Percentiles rank a stretch among this genome's conserved stretches.
Conservation (phyloP, 352 stramenopile genomes). For the Pythium myriotylum region DNA sequence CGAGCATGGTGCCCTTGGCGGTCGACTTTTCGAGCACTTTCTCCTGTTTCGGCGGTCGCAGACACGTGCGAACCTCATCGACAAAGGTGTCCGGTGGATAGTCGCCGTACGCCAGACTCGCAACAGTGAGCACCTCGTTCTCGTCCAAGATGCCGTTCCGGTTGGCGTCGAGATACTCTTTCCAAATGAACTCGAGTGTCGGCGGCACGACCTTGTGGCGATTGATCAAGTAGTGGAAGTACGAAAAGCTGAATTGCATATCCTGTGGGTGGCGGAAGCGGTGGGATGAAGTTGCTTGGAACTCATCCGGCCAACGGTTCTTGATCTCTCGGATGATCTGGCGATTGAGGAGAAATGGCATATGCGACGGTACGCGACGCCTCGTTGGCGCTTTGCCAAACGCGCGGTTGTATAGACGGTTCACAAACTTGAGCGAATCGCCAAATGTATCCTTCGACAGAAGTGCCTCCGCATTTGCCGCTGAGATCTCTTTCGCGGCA, state of each 20-base stretch:
- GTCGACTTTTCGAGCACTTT: slow-evolving; percentile 70
- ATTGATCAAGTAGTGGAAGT: slow-evolving; percentile 95
- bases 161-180: slow-evolving; percentile 90
- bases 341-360: slow-evolving; percentile 94
- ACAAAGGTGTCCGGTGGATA: slow-evolving; percentile 73
- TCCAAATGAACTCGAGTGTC: slow-evolving; percentile 82
- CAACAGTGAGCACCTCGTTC: slow-evolving; percentile 91
- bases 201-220: slow-evolving; percentile 76
- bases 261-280: slow-evolving; percentile 92
- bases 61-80: slow-evolving; percentile 61
- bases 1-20: slow-evolving; percentile 52
- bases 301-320: slow-evolving; percentile 67
- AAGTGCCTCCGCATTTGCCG: slow-evolving; percentile 50
- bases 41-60: slow-evolving; percentile 71
- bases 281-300: slow-evolving; percentile 78
- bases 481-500: slow-evolving; percentile 27
- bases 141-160: slow-evolving; percentile 88
- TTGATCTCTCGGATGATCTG: slow-evolving; percentile 91
- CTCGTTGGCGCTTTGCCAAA: slow-evolving; percentile 78
- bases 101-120: slow-evolving; percentile 77
- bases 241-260: slow-evolving; percentile 96
- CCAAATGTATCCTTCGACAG: slow-evolving; percentile 91
- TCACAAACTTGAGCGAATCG: slow-evolving; percentile 91
- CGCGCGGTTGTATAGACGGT: slow-evolving; percentile 90
- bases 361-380: slow-evolving; percentile 92